phyloP scores from a whole-genome alignment of 1,284 basidiomycete genomes.

The Ceratobasidium sp. region DNA sequence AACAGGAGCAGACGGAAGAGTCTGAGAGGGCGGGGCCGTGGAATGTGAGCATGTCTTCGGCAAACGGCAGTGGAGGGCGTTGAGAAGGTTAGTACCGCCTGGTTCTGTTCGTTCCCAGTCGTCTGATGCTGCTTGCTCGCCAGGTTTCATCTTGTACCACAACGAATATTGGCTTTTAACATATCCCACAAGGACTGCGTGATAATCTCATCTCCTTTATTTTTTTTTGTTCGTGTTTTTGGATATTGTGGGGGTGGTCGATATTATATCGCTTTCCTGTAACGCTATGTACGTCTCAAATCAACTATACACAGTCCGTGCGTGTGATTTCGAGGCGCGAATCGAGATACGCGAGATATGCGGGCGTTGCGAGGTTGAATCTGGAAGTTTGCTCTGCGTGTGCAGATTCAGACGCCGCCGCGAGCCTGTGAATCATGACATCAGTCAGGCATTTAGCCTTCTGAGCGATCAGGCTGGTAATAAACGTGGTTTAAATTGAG shows the following conservation, averaged over 20 bases:
- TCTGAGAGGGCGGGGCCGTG: slow-evolving; percentile 1
- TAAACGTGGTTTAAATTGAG: neutral
- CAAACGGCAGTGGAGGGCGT: neutral
- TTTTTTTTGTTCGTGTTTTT: slow-evolving; percentile 6
- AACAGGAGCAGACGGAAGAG: slow-evolving; percentile 19
- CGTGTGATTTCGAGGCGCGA: no score
- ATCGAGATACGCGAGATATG: no score
- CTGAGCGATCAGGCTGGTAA: neutral
- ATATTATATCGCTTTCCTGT: slow-evolving; percentile 35
- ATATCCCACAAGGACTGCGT: slow-evolving; percentile 25
- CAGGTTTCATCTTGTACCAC: slow-evolving; percentile 3
- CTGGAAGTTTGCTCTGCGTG: no score
- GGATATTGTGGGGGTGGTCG: neutral
- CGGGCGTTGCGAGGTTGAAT: no score
- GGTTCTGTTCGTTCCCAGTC: neutral
- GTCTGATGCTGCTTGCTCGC: neutral
- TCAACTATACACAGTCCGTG: neutral
- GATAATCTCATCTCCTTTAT: slow-evolving; percentile 11
- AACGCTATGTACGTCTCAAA: slow-evolving; percentile 34
- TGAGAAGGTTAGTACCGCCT: neutral
- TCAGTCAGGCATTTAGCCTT: no score
- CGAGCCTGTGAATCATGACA: no score
- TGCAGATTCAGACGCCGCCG: no score
- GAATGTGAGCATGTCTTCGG: neutral
- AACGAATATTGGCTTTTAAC: neutral